phyloP scores from a whole-genome alignment of 345 rosid species.

The Salix arbutifolia region DNA sequence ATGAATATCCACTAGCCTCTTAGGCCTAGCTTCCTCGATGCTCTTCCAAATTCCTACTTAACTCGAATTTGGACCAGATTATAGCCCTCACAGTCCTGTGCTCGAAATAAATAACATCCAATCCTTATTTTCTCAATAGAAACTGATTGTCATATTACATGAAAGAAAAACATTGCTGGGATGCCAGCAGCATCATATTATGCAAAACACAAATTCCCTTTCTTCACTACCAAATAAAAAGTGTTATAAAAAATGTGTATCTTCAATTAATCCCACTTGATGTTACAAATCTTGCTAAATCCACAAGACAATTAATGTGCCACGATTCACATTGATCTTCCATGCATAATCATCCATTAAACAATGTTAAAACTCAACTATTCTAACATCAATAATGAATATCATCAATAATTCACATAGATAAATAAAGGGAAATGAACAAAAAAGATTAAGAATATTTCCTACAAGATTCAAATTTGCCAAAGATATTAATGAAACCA shows the following conservation, averaged over 20 bases:
- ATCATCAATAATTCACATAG: not conserved
- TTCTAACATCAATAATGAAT: not conserved
- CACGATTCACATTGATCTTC: not conserved
- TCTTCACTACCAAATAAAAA: not conserved
- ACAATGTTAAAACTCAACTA: not conserved
- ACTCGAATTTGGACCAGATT: not conserved
- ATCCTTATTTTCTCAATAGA: not conserved
- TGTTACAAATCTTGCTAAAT: not conserved
- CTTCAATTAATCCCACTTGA: not conserved
- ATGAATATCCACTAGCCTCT: not conserved
- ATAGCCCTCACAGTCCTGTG: not conserved
- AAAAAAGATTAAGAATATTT: not conserved
- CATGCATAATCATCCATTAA: not conserved
- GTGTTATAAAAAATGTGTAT: not conserved
- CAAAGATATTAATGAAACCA: not conserved
- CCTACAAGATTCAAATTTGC: not conserved
- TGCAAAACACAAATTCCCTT: not conserved
- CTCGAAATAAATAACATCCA: not conserved
- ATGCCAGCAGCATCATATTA: not conserved
- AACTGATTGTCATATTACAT: conserved; percentile 1
- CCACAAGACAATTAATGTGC: not conserved
- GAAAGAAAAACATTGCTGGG: not conserved
- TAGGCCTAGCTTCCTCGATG: not conserved
- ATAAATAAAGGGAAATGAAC: not conserved
- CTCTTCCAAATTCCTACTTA: not conserved